phyloP scores from a whole-genome alignment of 352 stramenopile species.

The Peronospora tabacina region DNA sequence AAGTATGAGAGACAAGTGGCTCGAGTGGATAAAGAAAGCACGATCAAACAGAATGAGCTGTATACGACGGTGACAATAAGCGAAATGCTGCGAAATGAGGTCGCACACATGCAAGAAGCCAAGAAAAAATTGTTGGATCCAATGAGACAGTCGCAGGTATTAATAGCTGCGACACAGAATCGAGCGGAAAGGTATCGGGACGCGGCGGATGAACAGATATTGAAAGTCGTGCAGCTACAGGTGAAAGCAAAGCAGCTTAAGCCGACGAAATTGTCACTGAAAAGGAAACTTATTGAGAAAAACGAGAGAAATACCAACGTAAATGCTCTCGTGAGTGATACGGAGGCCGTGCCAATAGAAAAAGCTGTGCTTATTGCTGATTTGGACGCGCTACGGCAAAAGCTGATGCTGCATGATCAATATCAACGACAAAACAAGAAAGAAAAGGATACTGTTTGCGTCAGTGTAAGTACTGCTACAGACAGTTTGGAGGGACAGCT shows the following conservation, averaged over 20 bases:
- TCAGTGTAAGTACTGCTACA: constrained; percentile 8
- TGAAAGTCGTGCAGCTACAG: constrained; percentile 60
- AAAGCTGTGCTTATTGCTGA: constrained; percentile 39
- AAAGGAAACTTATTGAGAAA: constrained; percentile 69
- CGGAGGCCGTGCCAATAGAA: constrained; percentile 45
- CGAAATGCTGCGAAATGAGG: constrained; percentile 45
- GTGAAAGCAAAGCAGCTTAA: constrained; percentile 44
- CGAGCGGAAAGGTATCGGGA: constrained; percentile 46
- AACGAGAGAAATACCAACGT: constrained; percentile 57
- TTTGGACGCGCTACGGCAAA: constrained; percentile 32
- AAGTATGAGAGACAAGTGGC: constrained; percentile 29
- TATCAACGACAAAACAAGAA: constrained; percentile 27
- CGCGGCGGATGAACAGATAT: constrained; percentile 53
- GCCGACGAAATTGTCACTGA: constrained; percentile 42
- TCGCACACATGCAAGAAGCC: constrained; percentile 27
- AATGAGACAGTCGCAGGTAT: constrained; percentile 38
- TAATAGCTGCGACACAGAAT: constrained; percentile 39
- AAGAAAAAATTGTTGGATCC: constrained; percentile 33
- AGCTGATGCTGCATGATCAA: constrained; percentile 32
- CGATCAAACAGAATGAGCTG: constrained; percentile 49
- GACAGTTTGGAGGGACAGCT: constrained; percentile 54
- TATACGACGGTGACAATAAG: constrained; percentile 62
- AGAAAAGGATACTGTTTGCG: constrained; percentile 1
- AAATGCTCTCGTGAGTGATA: constrained; percentile 38
- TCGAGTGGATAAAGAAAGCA: constrained; percentile 29